phyloP scores from a whole-genome alignment of 495 filamentous ascomycete species.

The Podospora tetraspora region DNA sequence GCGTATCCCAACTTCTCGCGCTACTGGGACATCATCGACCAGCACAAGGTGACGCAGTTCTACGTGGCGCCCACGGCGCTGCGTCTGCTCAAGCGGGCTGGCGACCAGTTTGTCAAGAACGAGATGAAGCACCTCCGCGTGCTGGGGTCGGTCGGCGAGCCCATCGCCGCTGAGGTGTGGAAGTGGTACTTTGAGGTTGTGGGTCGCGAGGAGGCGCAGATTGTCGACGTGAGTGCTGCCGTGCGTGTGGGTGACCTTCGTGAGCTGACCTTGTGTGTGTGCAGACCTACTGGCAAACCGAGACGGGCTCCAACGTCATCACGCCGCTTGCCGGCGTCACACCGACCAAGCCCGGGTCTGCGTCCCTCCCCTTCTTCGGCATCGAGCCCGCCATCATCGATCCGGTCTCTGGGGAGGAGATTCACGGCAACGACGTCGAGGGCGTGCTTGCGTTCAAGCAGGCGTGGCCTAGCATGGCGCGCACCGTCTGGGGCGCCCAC shows the following conservation, averaged over 20 bases:
- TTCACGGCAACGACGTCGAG: conserved; percentile 94
- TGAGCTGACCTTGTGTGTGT: conserved; percentile 11
- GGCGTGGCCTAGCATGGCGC: conserved; percentile 97
- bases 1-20: conserved; percentile 96
- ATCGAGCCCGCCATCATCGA: conserved; percentile 98
- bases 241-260: not conserved
- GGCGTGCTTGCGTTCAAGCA: conserved; percentile 98
- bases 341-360: conserved; percentile 72
- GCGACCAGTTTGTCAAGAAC: conserved; percentile 82
- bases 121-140: conserved; percentile 86
- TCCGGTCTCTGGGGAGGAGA: conserved; percentile 89
- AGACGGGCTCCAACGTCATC: conserved; percentile 93
- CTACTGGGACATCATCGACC: conserved; percentile 97
- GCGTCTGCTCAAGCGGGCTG: conserved; percentile 88
- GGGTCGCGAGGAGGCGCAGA: conserved; percentile 86
- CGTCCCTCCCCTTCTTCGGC: conserved; percentile 88
- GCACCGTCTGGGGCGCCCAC: conserved; percentile 96
- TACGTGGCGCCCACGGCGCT: conserved; percentile 96
- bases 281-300: conserved; percentile 99
- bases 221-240: conserved; percentile 76
- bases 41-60: conserved; percentile 94
- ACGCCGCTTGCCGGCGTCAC: conserved; percentile 70
- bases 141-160: conserved; percentile 95
- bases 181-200: conserved; percentile 99
- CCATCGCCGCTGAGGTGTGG: conserved; percentile 98